Conservation (phyloP, 768 basidiomycete species). For the Amanita muscaria region DNA sequence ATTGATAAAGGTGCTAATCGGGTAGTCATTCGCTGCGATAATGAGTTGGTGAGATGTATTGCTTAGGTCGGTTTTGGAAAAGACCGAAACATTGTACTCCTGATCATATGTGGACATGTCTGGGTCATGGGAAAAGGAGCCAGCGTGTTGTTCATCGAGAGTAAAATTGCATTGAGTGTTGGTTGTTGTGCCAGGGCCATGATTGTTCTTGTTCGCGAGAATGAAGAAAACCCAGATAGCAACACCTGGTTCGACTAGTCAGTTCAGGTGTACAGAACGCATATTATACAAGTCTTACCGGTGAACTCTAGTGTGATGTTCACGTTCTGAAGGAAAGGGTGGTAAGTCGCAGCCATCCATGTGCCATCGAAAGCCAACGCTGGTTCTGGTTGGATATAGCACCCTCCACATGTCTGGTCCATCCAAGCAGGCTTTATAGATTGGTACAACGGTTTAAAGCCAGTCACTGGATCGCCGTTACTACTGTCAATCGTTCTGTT, state of each 20-base stretch:
- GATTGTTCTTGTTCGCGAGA: neutral
- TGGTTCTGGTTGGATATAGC: slow-evolving; percentile 17
- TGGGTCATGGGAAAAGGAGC: slow-evolving; percentile 21
- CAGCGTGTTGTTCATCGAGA: slow-evolving; percentile 19
- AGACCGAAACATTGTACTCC: slow-evolving; percentile 24
- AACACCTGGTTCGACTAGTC: slow-evolving; percentile 9
- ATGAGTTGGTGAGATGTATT: slow-evolving; percentile 22
- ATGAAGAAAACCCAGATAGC: slow-evolving; percentile 13
- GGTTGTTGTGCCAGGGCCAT: slow-evolving; percentile 13
- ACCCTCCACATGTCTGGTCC: slow-evolving; percentile 17
- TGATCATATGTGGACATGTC: slow-evolving; percentile 14
- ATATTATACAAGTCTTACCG: neutral
- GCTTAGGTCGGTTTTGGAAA: slow-evolving; percentile 17
- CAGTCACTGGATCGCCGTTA: slow-evolving; percentile 23
- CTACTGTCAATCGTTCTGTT: slow-evolving; percentile 30
- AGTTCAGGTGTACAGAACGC: neutral
- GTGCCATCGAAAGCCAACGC: slow-evolving; percentile 18
- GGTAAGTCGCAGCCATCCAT: slow-evolving; percentile 26
- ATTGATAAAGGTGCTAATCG: slow-evolving; percentile 23
- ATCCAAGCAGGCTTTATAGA: slow-evolving; percentile 20
- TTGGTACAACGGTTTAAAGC: slow-evolving; percentile 16
- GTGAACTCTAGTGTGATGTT: slow-evolving; percentile 12
- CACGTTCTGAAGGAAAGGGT: slow-evolving; percentile 15
- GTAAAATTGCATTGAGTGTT: slow-evolving; percentile 24
- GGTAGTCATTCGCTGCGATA: slow-evolving; percentile 23